Evolutionary conservation across 148 eudicot species (phyloP), one percentile per base, ranked within the genome.

Genomic region (Diospyros lotus): DNA sequence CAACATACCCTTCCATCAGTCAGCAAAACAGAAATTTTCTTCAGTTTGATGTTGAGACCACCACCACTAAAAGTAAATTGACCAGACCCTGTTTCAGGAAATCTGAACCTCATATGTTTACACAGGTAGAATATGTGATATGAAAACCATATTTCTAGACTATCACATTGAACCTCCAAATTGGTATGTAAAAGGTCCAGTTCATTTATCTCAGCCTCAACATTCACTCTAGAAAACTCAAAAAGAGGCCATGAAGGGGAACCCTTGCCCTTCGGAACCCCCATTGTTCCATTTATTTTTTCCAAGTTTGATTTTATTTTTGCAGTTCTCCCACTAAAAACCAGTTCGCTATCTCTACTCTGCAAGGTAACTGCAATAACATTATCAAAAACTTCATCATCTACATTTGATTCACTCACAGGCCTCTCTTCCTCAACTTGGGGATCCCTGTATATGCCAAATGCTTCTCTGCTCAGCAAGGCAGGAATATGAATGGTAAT

Each of bases 1-100:
- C 12, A 55, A 62, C 83, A 74, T 84, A 95, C 99, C 99, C 91
- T 89, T 84, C 91, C 92, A 81, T 95, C 99, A 6, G 88, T 91
- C 62, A 93, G 80, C 73, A 93, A 81, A 72, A 95, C 72, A 43
- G 99, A 93, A 44, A 84, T 74, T 81, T 89, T 95, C 78, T 86
- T 81, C 4, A 89, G 77, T 60, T 87, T 85, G 67, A 91, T 40
- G 40, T 76, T 77, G 45, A 95, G 71, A 75, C 91, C 86, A 69
- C 83, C 15, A 79, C 63, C 64, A 48, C 73, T 73, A 67, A 77
- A 71, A 46, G 75, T 70, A 61, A 75, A 66, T 11, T 81, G 84
- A 46, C 82, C 71, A 17, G 86, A 58, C 79, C 79, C 82, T 44
- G 79, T 69, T 68, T 84, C 79, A 60, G 91, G 81, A 77, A 68